Evolutionary conservation across 2,329 filamentous ascomycete genomes (phyloP).

Genomic region (Ophiostoma sp.): DNA sequence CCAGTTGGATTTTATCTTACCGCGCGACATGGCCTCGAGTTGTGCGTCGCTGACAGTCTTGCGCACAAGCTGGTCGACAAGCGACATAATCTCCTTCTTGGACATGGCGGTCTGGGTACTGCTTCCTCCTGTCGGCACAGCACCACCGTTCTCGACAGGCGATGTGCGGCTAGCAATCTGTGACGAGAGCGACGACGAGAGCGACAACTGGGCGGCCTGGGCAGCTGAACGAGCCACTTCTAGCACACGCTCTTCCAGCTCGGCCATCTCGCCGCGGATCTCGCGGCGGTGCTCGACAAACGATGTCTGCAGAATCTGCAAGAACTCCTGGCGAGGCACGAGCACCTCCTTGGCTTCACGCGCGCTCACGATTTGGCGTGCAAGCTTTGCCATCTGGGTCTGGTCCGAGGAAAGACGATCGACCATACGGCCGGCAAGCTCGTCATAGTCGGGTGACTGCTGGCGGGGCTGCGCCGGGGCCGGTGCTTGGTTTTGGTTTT

Average conservation of each 20-base stretch:
- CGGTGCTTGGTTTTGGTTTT: background rate
- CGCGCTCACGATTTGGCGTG: conserved; percentile 37
- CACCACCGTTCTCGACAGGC: background rate
- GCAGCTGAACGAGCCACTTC: conserved; percentile 23
- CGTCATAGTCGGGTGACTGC: conserved; percentile 15
- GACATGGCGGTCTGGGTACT: conserved; percentile 33
- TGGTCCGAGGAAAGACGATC: conserved; percentile 34
- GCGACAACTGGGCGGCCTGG: conserved; percentile 3
- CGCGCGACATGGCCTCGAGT: conserved; percentile 44
- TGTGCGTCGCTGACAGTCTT: conserved; percentile 43
- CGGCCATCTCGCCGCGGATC: conserved; percentile 39
- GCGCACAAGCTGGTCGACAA: conserved; percentile 41
- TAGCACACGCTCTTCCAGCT: conserved; percentile 33
- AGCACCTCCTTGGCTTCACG: conserved; percentile 36
- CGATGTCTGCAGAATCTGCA: conserved; percentile 40
- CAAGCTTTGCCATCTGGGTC: conserved; percentile 36
- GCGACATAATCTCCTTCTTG: conserved; percentile 38
- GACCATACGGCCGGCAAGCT: conserved; percentile 23
- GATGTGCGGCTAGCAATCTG: background rate
- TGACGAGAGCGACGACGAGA: conserved; percentile 7
- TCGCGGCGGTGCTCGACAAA: conserved; percentile 38
- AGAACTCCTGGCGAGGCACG: conserved; percentile 47
- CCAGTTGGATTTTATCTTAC: conserved; percentile 44
- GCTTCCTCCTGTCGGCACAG: conserved; percentile 22
- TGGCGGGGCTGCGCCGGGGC: background rate